Base-by-base conservation (phyloP, 306 rosid genomes). In the Rosa chinensis region DNA sequence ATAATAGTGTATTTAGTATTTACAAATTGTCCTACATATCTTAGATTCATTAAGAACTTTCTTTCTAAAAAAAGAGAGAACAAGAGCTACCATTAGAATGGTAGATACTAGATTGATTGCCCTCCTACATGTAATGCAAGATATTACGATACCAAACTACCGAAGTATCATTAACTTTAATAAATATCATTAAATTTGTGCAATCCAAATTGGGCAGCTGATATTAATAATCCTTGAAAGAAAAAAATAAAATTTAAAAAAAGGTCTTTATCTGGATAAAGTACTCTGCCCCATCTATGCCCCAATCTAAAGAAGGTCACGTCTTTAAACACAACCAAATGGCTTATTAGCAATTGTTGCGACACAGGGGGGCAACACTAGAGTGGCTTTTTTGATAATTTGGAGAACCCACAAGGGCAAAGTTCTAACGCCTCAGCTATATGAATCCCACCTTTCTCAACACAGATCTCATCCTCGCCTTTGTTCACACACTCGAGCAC, bases 391-490 rank as follows among this genome's bases (percentile, higher is more conserved):
- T 45, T 53, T 64, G 88, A 3, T 3, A 78, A 35, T 80, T 50
- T 42, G 8, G 17, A 5, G 55, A 21, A 72, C 9, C 40, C 4
- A 44, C 9, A 83, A 79, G 90, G 97, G 90, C 75, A 83, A 78
- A 53, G 32, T 52, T 44, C 50, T 16, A 70, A 16, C 17, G 10
- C 44, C 35, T 17, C 37, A 45, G 0, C 82, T 90, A 94, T 90
- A 94, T 73, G 17, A 81, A 78, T 40, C 79, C 81, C 80, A 61
- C 49, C 10, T 0, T n/a, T 70, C 52, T 9, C 43, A 53, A 70
- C 8, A 1, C 2, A 62, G 0, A 40, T 25, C 39, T 0, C 67
- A 62, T 10, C 56, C 72, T 10, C 62, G 11, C 62, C 35, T 63
- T 32, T 35, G 13, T 67, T 45, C 17, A 43, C 9, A 50, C 17